phyloP scores from a whole-genome alignment of 2,329 filamentous ascomycete species.

The Diaporthe capsici region DNA sequence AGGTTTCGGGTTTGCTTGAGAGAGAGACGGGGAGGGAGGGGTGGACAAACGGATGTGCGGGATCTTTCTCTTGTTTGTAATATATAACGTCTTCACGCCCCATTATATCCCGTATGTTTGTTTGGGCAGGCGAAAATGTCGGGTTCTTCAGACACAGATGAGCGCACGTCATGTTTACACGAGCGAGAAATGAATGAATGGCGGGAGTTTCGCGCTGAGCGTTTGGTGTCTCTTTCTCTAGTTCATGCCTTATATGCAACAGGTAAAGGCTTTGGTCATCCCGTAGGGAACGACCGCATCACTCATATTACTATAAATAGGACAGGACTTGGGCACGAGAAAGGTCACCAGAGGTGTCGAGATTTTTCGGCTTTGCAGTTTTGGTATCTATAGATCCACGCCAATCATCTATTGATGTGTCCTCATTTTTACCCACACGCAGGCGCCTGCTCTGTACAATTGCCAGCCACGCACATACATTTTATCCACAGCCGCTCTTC shows the following conservation, averaged over 20 bases:
- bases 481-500: neutral
- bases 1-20: constrained; percentile 84
- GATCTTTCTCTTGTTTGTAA: constrained; percentile 2
- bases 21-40: neutral
- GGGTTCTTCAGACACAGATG: constrained; percentile 7
- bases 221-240: neutral
- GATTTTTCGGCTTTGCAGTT: constrained; percentile 20
- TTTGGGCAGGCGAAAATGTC: neutral
- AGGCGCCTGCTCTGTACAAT: constrained; percentile 34
- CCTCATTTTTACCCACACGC: constrained; percentile 2
- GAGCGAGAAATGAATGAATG: neutral
- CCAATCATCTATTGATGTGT: constrained; percentile 30
- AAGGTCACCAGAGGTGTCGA: neutral
- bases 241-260: neutral
- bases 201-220: too few species aligned
- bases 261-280: neutral
- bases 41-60: neutral
- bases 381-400: constrained; percentile 35
- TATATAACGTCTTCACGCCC: neutral
- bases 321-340: neutral
- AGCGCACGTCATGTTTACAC: neutral
- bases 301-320: neutral
- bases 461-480: constrained; percentile 11
- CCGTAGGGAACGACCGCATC: too few species aligned
- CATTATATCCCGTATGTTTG: neutral